Evolutionary conservation across 345 rosid species (phyloP).

Genomic region (Tarenaya hassleriana): DNA sequence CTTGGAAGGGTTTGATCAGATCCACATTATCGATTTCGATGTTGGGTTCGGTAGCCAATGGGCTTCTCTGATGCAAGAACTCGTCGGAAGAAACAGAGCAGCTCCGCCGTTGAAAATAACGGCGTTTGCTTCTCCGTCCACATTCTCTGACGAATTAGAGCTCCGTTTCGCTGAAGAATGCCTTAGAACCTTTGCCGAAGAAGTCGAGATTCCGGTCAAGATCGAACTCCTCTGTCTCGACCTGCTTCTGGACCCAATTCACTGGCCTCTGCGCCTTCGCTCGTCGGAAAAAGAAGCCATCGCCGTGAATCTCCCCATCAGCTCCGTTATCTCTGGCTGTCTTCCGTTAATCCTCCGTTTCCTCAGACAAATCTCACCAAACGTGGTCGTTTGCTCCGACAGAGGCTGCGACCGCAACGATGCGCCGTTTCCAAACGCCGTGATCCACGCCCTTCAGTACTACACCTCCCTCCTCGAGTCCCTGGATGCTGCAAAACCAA

Average conservation of each 20-base stretch:
- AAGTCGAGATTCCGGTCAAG: conserved; percentile 46
- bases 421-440: conserved; percentile 55
- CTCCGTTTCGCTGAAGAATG: conserved; percentile 60
- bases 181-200: conserved; percentile 53
- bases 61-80: conserved; percentile 93
- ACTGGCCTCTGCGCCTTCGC: conserved; percentile 22
- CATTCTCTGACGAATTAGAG: conserved; percentile 44
- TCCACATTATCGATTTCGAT: conserved; percentile 81
- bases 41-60: conserved; percentile 82
- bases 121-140: conserved; percentile 52
- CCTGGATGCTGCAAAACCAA: conserved; percentile 56
- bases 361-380: conserved; percentile 71
- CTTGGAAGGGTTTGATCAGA: conserved; percentile 41
- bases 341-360: conserved; percentile 55
- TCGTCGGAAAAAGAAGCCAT: conserved; percentile 48
- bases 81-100: conserved; percentile 41
- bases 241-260: conserved; percentile 31
- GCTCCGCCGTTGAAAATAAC: conserved; percentile 63
- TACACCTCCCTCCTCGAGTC: conserved; percentile 62
- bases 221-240: conserved; percentile 53
- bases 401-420: conserved; percentile 66
- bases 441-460: conserved; percentile 58
- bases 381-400: conserved; percentile 70
- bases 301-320: conserved; percentile 72
- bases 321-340: conserved; percentile 39